Evolutionary conservation across 441 rosid genomes (phyloP), one percentile per base, ranked within the genome.

Genomic region (Erysimum cheiri): DNA sequence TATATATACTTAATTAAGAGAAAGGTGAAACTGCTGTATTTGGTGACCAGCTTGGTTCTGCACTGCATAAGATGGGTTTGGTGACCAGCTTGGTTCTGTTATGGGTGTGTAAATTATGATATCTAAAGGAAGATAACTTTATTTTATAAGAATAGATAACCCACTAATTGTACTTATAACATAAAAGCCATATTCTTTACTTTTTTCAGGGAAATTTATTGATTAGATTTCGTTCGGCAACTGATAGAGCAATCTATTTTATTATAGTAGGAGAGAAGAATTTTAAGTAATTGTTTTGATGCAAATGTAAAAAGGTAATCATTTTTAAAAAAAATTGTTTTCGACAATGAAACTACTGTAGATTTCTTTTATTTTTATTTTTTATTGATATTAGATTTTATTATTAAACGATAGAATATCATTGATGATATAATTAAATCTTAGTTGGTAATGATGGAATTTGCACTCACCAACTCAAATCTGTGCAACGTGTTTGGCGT

Each of bases 401-500:
- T 52, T 5, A 28, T n/a, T 31, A 0, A n/a, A 54, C 11, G 36
- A 54, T 40, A 22, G 2, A 31, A 31, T 13, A 31, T 26, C 28
- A 55, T 8, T 41, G 43, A 41, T 67, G 54, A 40, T 60, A 50
- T 70, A 37, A 31, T 39, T 29, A 19, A 5, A 53, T 14, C 17
- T 35, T 37, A 60, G 61, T 32, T 70, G 63, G 64, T 46, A 43
- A 43, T 46, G 76, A 57, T 65, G 63, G 63, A 39, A 64, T 57
- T 36, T 57, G 66, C 54, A 65, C 9, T 58, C 54, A 58, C 67
- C 67, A 64, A 65, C 66, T 49, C 52, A n/a, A 14, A 37, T 48
- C 8, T 22, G 1, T 47, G 71, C 43, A 14, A 59, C 72, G 61
- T 57, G 66, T 39, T 13, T 58, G 48, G 31, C 32, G 61, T 58